Conservation (phyloP, 129 eudicot species). For the Centella asiatica region DNA sequence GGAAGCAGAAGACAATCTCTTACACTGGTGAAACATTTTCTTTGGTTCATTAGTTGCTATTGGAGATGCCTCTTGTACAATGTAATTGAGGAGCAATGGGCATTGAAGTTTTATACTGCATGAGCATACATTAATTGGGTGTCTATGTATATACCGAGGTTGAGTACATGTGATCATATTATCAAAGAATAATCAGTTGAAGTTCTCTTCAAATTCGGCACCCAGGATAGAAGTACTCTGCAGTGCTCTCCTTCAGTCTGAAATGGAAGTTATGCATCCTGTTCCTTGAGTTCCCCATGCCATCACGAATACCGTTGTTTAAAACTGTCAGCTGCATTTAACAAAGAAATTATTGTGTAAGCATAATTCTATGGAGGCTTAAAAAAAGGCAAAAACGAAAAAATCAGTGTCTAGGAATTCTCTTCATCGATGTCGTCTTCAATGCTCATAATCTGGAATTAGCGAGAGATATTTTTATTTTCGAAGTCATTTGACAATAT, state of each 20-base stretch:
- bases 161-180: background rate
- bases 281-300: constrained; percentile 4
- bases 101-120: too few species aligned
- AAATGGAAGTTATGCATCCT: constrained; percentile 11
- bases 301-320: background rate
- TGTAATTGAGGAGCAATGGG: too few species aligned
- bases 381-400: background rate
- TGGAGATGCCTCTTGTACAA: too few species aligned
- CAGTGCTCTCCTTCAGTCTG: constrained; percentile 6
- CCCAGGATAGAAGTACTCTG: constrained; percentile 11
- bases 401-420: background rate
- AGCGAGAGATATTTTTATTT: too few species aligned
- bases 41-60: too few species aligned
- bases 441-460: too few species aligned
- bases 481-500: too few species aligned
- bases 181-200: background rate
- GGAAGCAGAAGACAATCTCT: too few species aligned
- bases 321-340: constrained; percentile 5
- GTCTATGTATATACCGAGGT: too few species aligned
- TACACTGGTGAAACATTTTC: too few species aligned
- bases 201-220: background rate
- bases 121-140: too few species aligned
- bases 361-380: background rate
- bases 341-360: background rate
- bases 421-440: too few species aligned